Percentiles rank a stretch among this genome's conserved stretches.
Evolutionary conservation across 306 rosid genomes (phyloP).

Genomic region (Cicer pinnatifidum): DNA sequence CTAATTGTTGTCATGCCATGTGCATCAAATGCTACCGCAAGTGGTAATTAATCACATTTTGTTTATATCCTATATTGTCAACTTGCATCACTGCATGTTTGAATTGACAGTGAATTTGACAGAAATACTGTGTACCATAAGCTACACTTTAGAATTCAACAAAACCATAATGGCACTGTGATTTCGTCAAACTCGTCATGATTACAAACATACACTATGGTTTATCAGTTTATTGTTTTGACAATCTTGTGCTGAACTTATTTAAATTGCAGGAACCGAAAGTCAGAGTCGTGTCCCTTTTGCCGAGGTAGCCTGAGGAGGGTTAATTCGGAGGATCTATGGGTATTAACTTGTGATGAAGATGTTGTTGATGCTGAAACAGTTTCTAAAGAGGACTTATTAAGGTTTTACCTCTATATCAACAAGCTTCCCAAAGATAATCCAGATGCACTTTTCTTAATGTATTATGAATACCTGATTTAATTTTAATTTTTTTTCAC

Average conservation of each 20-base stretch:
- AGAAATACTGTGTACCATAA: too few relatives aligned
- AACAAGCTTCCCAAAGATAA: slow-evolving; percentile 86
- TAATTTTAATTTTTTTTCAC: slow-evolving; percentile 42
- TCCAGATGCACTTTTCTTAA: slow-evolving; percentile 89
- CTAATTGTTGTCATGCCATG: slow-evolving; percentile 95
- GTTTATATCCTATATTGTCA: not conserved
- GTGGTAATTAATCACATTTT: slow-evolving; percentile 58
- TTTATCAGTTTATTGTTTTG: slow-evolving; percentile 1
- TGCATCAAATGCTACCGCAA: slow-evolving; percentile 98
- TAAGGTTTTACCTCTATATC: slow-evolving; percentile 82
- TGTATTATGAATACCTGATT: slow-evolving; percentile 84
- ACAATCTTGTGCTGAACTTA: slow-evolving; percentile 25
- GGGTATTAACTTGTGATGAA: slow-evolving; percentile 89
- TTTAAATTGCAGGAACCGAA: slow-evolving; percentile 64
- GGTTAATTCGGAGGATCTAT: slow-evolving; percentile 90
- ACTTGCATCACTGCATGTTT: not conserved
- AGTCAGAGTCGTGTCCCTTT: slow-evolving; percentile 91
- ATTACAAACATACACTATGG: not conserved
- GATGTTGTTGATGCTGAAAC: slow-evolving; percentile 92
- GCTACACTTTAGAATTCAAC: too few relatives aligned
- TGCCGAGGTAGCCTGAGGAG: slow-evolving; percentile 93
- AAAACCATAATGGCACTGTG: too few relatives aligned
- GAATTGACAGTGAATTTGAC: not conserved
- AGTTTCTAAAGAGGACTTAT: slow-evolving; percentile 76
- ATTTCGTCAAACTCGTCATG: too few relatives aligned